Conservation (phyloP, 2,329 filamentous ascomycete species). For the Lachnellula occidentalis region DNA sequence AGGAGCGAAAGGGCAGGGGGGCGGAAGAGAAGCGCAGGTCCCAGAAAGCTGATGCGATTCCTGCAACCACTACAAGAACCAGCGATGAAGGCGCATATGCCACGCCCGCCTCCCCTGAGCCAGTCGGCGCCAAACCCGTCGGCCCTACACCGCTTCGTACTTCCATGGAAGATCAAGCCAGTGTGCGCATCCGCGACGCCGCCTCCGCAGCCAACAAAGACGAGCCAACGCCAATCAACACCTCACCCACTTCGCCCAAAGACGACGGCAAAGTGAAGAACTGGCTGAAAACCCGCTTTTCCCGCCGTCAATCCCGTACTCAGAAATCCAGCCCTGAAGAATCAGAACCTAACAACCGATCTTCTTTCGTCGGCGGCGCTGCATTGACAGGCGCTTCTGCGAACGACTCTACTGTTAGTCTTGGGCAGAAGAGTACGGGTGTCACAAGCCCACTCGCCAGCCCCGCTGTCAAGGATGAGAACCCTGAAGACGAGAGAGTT, state of each 20-base stretch:
- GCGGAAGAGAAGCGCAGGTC: conserved; percentile 51
- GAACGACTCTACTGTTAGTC: conserved; percentile 41
- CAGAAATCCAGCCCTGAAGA: conserved; percentile 15
- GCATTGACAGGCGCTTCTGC: conserved; percentile 40
- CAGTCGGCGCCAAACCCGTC: neutral
- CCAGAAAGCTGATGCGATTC: conserved; percentile 25
- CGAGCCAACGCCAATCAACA: conserved; percentile 17
- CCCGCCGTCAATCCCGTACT: conserved; percentile 28
- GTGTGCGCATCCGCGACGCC: conserved; percentile 19
- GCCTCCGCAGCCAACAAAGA: conserved; percentile 18
- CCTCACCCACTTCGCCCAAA: conserved; percentile 11
- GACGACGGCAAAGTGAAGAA: conserved; percentile 34
- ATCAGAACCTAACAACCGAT: conserved; percentile 16
- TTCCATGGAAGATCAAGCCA: conserved; percentile 27
- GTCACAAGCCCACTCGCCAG: conserved; percentile 6
- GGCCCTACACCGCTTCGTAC: conserved; percentile 19
- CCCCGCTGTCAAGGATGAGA: conserved; percentile 11
- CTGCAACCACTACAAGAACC: conserved; percentile 1
- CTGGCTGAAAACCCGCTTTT: conserved; percentile 52
- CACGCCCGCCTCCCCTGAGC: neutral
- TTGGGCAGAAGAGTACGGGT: conserved; percentile 14
- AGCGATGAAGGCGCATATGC: neutral
- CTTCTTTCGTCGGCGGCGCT: conserved; percentile 47
- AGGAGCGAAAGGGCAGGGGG: conserved; percentile 36
- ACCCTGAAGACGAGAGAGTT: conserved; percentile 4